These are phyloP conservation scores for Neostapfia colusana DNA, from an alignment of 176 grass and related monocot genomes.

Conservation along the genomic window DNA sequence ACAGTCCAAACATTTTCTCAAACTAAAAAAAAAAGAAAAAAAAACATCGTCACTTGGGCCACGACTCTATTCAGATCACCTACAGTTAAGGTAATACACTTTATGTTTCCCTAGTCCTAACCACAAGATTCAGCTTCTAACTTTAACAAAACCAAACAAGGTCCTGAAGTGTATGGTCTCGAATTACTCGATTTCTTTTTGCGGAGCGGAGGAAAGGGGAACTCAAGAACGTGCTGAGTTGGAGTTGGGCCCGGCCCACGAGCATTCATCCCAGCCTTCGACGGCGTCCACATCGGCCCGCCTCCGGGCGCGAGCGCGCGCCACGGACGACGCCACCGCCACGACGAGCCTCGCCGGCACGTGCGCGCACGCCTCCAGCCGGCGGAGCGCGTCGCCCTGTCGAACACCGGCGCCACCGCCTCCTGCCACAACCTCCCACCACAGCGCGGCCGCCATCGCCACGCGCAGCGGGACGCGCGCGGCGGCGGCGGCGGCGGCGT, in stretches of 20 bases:
- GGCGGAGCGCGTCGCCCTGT: conserved; percentile 8
- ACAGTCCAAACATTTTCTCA: background rate
- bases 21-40: background rate
- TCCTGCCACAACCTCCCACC: conserved; percentile 25
- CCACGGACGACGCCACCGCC: conserved; percentile 35
- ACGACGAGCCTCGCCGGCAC: conserved; percentile 40
- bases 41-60: background rate
- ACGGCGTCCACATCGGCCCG: conserved; percentile 16
- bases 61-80: conserved; percentile 1
- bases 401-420: background rate
- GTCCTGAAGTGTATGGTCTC: background rate
- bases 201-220: background rate
- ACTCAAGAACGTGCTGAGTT: background rate
- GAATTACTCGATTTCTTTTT: background rate
- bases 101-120: background rate
- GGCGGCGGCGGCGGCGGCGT: background rate
- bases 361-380: conserved; percentile 50
- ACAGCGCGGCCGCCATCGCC: conserved; percentile 48
- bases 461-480: conserved; percentile 32
- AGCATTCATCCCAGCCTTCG: conserved; percentile 72
- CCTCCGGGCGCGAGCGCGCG: conserved; percentile 32
- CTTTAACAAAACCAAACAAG: conserved; percentile 3
- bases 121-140: background rate
- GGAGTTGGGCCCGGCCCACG: conserved; percentile 4
- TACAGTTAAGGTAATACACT: background rate